Conservation (phyloP, 176 grass and related monocot species). For the Bromus sterilis region DNA sequence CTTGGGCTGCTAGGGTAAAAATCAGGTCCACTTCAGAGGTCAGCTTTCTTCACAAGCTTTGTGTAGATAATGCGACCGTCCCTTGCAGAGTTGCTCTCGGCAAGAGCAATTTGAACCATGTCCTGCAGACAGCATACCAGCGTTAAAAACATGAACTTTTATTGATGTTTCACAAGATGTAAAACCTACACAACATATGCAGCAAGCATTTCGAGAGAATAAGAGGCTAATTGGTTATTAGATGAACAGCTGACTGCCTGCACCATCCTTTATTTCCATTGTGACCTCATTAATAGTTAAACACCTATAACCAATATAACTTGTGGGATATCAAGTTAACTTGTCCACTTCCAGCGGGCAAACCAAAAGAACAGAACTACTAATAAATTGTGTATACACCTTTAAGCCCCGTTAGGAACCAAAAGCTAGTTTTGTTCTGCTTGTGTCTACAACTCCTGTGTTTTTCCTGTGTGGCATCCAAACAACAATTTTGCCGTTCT, state of each 20-base stretch:
- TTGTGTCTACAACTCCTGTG: no score
- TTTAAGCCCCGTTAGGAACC: no score
- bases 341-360: background rate
- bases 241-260: no score
- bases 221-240: no score
- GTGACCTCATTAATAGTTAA: no score
- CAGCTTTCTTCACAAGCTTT: conserved; percentile 67
- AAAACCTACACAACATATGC: background rate
- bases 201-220: background rate
- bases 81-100: conserved; percentile 88
- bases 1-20: background rate
- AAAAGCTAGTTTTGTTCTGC: no score
- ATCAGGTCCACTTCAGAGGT: conserved; percentile 21
- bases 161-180: background rate
- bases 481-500: no score
- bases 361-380: background rate
- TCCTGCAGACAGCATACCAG: conserved; percentile 37
- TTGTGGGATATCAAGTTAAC: background rate
- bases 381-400: background rate
- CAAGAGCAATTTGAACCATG: conserved; percentile 84
- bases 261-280: no score
- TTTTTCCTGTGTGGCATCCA: no score
- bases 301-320: background rate
- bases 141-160: background rate
- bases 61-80: conserved; percentile 85